Conservation (phyloP, 495 filamentous ascomycete genomes). For the Talaromyces liani region DNA sequence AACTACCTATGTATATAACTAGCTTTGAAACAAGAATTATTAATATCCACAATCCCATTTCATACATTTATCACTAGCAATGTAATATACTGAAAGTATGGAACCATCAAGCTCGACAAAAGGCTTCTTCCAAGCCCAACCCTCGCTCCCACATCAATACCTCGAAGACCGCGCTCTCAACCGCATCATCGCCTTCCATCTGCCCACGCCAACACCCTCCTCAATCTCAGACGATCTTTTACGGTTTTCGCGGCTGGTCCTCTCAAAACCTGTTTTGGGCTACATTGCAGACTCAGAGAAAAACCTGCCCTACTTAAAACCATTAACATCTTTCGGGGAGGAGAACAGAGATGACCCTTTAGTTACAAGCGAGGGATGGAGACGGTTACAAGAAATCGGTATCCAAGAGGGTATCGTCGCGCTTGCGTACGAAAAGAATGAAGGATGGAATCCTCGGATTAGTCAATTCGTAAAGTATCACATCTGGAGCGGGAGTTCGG, state of each 20-base stretch:
- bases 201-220: slow-evolving; percentile 1
- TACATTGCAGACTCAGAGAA: slow-evolving; percentile 49
- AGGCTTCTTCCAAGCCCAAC: slow-evolving; percentile 12
- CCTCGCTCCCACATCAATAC: slow-evolving; percentile 5
- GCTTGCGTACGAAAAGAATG: slow-evolving; percentile 30
- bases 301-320: slow-evolving; percentile 48
- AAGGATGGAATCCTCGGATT: slow-evolving; percentile 30
- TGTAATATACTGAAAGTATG: not conserved
- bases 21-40: not conserved
- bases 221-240: slow-evolving; percentile 4
- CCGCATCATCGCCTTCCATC: slow-evolving; percentile 6
- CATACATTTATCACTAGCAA: not conserved
- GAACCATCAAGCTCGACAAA: slow-evolving; percentile 10
- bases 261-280: slow-evolving; percentile 5
- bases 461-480: slow-evolving; percentile 54
- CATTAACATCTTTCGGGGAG: slow-evolving; percentile 14
- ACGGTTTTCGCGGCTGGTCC: slow-evolving; percentile 1
- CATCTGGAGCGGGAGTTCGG: slow-evolving; percentile 55
- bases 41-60: not conserved
- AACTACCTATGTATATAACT: not conserved
- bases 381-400: slow-evolving; percentile 29
- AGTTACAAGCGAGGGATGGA: slow-evolving; percentile 37
- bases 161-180: slow-evolving; percentile 5
- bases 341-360: slow-evolving; percentile 29
- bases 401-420: slow-evolving; percentile 31